A percentile compares a stretch with the other conserved stretches of the same genome.
phyloP scores from a whole-genome alignment of 2,329 filamentous ascomycete genomes.

The Fusarium sp. region DNA sequence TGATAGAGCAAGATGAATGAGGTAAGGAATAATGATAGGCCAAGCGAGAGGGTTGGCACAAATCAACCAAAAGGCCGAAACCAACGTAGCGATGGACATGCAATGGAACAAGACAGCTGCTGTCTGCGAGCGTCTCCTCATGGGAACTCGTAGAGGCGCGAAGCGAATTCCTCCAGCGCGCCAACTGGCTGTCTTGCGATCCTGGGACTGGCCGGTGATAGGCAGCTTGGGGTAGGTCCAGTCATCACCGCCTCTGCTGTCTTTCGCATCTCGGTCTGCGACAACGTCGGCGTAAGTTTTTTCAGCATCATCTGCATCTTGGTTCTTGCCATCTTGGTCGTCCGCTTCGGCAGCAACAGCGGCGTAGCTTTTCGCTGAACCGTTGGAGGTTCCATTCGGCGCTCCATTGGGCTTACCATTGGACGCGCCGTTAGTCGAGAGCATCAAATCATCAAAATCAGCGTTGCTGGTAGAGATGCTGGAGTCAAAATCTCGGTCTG shows the following conservation, averaged over 20 bases:
- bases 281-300: slow-evolving; percentile 41
- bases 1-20: slow-evolving; percentile 85
- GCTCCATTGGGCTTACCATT: slow-evolving; percentile 12
- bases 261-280: slow-evolving; percentile 21
- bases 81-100: slow-evolving; percentile 73
- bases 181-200: slow-evolving; percentile 49
- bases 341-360: slow-evolving; percentile 20
- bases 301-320: not conserved
- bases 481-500: slow-evolving; percentile 25
- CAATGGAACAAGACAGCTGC: slow-evolving; percentile 81
- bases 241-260: slow-evolving; percentile 18
- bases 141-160: slow-evolving; percentile 81
- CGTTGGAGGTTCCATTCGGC: not conserved
- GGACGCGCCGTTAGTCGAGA: slow-evolving; percentile 26
- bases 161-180: slow-evolving; percentile 74
- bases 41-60: slow-evolving; percentile 93
- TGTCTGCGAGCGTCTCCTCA: slow-evolving; percentile 79
- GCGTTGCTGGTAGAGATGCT: slow-evolving; percentile 37
- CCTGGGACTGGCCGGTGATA: slow-evolving; percentile 23
- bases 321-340: slow-evolving; percentile 3
- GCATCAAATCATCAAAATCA: slow-evolving; percentile 27
- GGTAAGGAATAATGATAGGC: slow-evolving; percentile 81
- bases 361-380: slow-evolving; percentile 18
- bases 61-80: slow-evolving; percentile 88
- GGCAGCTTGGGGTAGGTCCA: slow-evolving; percentile 46